Base-by-base conservation (phyloP, 192 early-diverging fungal species). In the Backusella australiensis region DNA sequence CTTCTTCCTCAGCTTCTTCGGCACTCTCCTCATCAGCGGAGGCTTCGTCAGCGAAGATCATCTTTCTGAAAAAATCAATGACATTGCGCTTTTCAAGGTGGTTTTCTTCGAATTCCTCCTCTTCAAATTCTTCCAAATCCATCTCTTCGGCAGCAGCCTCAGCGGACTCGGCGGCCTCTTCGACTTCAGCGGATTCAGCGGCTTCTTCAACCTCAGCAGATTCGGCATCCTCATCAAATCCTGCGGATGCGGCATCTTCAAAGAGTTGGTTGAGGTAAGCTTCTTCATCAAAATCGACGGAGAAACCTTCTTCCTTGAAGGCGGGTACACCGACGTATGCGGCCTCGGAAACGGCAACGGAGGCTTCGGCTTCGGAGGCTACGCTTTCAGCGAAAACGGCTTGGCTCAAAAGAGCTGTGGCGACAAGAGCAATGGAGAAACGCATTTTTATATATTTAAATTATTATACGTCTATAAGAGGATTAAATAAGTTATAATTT, bases 391-490 rank as follows among this genome's bases (percentile, higher is more conserved):
- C 74, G 36, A 38, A 75, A n/a, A 75, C 49, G 7, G 74, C 74
- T 49, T 75, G 39, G 29, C 67, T 38, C 41, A 76, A 34, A 23
- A 76, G 34, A 38, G 53, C 44, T 1, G 65, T 34, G 29, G 75
- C 67, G 32, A 76, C n/a, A 53, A 76, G 14, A 76, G 75, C 46
- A 67, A 76, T 68, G 23, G 38, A 49, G 68, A 76, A 59, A 32
- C 68, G 42, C 75, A 76, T 76, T 42, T 53, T 23, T 23, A 23
- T 59, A 21, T 53, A 53, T 42, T 59, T 59, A 49, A 19, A 29
- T 49, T 49, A 49, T 21, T 49, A 49, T 49, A 4, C n/a, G 42
- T 49, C 46, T 49, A 44, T 44, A 49, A 49, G 1, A 6, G 15
- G 46, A 63, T 29, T 7, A 14, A 63, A 26, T 63, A 29, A 29